Base-by-base conservation (phyloP, 2,329 filamentous ascomycete genomes). In the Colletotrichum tanaceti region DNA sequence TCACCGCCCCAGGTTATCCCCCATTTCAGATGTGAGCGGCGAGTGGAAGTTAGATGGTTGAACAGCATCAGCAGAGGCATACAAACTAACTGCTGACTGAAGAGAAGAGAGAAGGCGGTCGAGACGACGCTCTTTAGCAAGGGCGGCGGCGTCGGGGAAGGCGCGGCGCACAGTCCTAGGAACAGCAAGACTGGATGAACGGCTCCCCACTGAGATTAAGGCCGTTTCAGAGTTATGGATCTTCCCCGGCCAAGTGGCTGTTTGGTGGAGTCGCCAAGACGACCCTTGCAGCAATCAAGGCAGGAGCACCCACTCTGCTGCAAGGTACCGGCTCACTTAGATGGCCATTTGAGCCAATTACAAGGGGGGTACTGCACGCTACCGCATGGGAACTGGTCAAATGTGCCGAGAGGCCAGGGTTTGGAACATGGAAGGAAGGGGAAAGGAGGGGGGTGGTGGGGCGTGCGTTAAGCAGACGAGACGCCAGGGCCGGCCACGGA, bases 241-340 rank as follows among this genome's bases (percentile, higher is more conserved):
- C 55, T 44, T 62, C 65, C 55, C 61, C 22, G 41, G 63, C 63
- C 54, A 70, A 65, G 60, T 50, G 68, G 43, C 57, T 52, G 60
- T 68, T 68, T 68, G 64, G 64, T 67, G 63, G 67, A 49, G 50
- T 50, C 49, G 47, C 57, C 46, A 54, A 63, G 47, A n/a, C 18
- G n/a, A 63, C 55, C 68, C 70, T 68, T 71, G 64, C 68, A 71
- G 70, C 70, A 71, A 71, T 71, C 68, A 71, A 57, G 46, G 67
- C 53, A 52, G 46, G 20, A 44, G 16, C 20, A 24, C 22, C 59
- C 60, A 58, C 63, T 18, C 50, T 38, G 20, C 69, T 72, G 70
- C 70, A 72, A 72, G 70, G 70, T 63, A 72, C 70, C 68, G 55
- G 69, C 61, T 71, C 57, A 58, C 43, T 53, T 66, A 39, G 57